phyloP scores from a whole-genome alignment of 2,329 filamentous ascomycete genomes.

The Aureobasidium sp. region DNA sequence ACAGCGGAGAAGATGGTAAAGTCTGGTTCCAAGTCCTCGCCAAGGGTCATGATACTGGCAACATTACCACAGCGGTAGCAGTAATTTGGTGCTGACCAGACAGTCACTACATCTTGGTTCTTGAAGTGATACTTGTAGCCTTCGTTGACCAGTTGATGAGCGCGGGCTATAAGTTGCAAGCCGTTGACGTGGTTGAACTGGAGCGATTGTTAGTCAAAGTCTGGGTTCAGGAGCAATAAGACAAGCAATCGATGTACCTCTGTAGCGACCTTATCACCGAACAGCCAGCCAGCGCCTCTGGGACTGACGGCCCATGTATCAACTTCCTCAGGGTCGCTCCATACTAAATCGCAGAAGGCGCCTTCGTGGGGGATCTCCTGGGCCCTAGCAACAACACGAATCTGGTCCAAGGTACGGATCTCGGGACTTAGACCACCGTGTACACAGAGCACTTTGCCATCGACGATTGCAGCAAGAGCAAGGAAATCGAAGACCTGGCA shows the following conservation, averaged over 20 bases:
- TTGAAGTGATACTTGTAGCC: slow-evolving; percentile 89
- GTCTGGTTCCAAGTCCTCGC: slow-evolving; percentile 74
- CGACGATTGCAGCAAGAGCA: slow-evolving; percentile 90
- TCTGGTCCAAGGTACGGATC: slow-evolving; percentile 93
- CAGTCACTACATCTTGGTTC: slow-evolving; percentile 84
- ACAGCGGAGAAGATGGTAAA: slow-evolving; percentile 91
- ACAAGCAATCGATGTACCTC: slow-evolving; percentile 38
- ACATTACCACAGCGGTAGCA: slow-evolving; percentile 94
- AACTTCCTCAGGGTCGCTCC: slow-evolving; percentile 96
- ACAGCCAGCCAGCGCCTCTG: slow-evolving; percentile 59
- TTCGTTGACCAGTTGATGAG: slow-evolving; percentile 70
- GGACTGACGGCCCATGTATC: slow-evolving; percentile 62
- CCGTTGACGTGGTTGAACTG: slow-evolving; percentile 70
- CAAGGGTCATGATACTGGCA: slow-evolving; percentile 80
- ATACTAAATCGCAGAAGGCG: slow-evolving; percentile 94
- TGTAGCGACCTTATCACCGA: slow-evolving; percentile 64
- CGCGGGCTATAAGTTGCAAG: slow-evolving; percentile 62
- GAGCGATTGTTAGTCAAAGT: slow-evolving; percentile 8
- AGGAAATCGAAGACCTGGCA: slow-evolving; percentile 99
- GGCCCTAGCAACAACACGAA: slow-evolving; percentile 87
- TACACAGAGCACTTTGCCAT: slow-evolving; percentile 98
- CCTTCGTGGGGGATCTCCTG: slow-evolving; percentile 98
- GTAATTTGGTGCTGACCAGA: slow-evolving; percentile 90
- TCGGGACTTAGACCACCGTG: slow-evolving; percentile 95
- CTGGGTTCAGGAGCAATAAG: background rate